Base-by-base conservation (phyloP, 2,329 filamentous ascomycete species). In the Sporothrix brunneoviolacea region DNA sequence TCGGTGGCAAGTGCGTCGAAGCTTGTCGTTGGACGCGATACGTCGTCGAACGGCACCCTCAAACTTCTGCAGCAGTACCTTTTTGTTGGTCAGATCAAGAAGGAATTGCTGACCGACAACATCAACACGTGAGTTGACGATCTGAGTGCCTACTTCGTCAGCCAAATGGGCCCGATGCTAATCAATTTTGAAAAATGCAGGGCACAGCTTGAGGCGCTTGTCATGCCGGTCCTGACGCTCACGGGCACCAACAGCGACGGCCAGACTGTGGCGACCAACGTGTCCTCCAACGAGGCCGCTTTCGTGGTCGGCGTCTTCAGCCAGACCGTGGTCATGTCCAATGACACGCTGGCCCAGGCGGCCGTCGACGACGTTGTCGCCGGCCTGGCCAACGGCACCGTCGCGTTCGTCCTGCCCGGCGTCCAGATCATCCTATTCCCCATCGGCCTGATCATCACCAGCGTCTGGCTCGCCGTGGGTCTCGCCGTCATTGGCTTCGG, bases 291-390 rank as follows among this genome's bases (percentile, higher is more conserved):
- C 65, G 82, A 88, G 63, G 84, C 85, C 15, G 76, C 79, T 7
- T 90, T 89, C 58, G 76, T 88, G 35, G 78, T 77, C 13, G 86
- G 86, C 46, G 76, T 86, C 59, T 89, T 89, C 66, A 78, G 83
- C 48, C 67, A 75, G 44, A 69, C 77, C 50, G 69, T 77, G 13
- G 64, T 80, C 60, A 65, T 75, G 60, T 82, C 78, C 52, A 67
- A 72, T 45, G 70, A 75, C 33, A 63, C 68, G 39, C 58, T 68
- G 43, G 79, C 79, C 21, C 67, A 74, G 54, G 64, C 71, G 16
- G 73, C 75, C 30, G 76, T 80, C 16, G 66, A 76, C 52, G 63
- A 71, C 4, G 68, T 75, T 18, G 64, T 74, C 0, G 65, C 61
- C 0, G 66, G 64, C 4, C 66, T 82, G 21, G 60, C 60, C 44